Percentiles rank a stretch among this genome's conserved stretches.
phyloP scores from a whole-genome alignment of 139 green algal species.

The Chlorella sp. region DNA sequence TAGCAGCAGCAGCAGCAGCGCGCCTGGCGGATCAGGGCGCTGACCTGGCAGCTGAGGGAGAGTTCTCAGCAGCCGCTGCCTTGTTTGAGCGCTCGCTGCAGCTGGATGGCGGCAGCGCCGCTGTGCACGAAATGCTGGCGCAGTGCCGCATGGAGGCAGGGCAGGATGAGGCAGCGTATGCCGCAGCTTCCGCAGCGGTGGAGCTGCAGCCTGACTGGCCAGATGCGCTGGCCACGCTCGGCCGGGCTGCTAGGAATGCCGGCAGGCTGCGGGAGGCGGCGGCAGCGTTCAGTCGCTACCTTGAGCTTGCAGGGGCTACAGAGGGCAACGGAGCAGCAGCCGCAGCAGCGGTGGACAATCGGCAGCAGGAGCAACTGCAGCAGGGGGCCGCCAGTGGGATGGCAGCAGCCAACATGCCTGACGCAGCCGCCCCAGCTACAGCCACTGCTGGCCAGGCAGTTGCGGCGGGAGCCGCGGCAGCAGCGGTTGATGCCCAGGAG shows the following conservation, averaged over 20 bases:
- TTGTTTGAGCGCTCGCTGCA: not conserved
- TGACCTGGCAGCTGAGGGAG: not conserved
- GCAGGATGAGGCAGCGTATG: conserved; percentile 6
- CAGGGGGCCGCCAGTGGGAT: not conserved
- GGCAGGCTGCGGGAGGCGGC: conserved; percentile 25
- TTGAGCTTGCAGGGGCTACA: not conserved
- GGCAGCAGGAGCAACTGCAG: not conserved
- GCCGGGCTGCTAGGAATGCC: conserved; percentile 16
- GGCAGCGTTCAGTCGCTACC: not conserved
- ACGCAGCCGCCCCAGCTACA: not conserved
- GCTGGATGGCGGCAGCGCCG: not conserved
- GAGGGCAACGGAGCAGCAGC: not conserved
- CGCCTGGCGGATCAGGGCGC: not conserved
- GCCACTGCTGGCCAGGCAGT: not conserved
- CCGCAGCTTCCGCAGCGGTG: not conserved
- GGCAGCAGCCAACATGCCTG: not conserved
- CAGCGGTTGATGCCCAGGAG: not conserved
- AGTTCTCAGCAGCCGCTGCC: not conserved
- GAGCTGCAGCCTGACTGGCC: not conserved
- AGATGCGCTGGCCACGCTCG: conserved; percentile 16
- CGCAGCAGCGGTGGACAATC: not conserved
- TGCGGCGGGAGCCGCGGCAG: not conserved
- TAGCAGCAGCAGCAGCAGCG: not conserved
- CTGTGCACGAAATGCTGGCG: conserved; percentile 29
- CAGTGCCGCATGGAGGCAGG: conserved; percentile 26